A percentile compares a stretch with the other conserved stretches of the same genome.
Conservation (phyloP, 768 basidiomycete genomes). For the Leucocoprinus leucothites region DNA sequence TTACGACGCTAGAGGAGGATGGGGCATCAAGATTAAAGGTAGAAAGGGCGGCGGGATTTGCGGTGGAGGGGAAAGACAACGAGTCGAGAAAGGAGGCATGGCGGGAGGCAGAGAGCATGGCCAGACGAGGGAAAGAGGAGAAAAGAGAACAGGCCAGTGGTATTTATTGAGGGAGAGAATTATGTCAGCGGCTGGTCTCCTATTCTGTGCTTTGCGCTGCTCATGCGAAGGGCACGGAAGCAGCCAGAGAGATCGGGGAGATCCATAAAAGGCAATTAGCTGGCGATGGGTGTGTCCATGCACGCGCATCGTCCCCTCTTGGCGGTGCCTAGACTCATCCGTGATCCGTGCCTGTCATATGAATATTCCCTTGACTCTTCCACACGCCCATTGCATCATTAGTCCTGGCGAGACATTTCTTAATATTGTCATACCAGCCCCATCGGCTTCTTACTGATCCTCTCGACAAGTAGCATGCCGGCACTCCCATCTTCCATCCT, state of each 20-base stretch:
- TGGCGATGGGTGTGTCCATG: too few relatives aligned
- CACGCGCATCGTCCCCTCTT: too few relatives aligned
- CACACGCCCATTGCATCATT: background rate
- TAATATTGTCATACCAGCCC: conserved; percentile 14
- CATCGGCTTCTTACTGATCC: conserved; percentile 12
- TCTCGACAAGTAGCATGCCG: conserved; percentile 43
- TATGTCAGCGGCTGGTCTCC: too few relatives aligned
- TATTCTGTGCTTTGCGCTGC: too few relatives aligned
- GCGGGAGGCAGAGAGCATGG: conserved; percentile 10
- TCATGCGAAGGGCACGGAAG: too few relatives aligned
- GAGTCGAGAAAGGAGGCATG: conserved; percentile 12
- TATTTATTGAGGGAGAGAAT: conserved; percentile 4
- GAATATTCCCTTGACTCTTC: background rate
- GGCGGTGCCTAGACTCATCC: too few relatives aligned
- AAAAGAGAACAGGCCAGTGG: background rate
- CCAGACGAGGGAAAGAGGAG: background rate
- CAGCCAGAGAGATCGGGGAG: too few relatives aligned
- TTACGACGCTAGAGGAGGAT: conserved; percentile 26
- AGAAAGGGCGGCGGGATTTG: conserved; percentile 4
- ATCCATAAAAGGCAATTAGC: too few relatives aligned
- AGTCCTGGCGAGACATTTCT: conserved; percentile 7
- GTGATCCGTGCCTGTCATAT: background rate
- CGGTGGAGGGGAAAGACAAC: conserved; percentile 3
- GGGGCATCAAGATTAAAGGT: conserved; percentile 11
- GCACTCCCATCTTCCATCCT: conserved; percentile 43